A percentile compares a stretch with the other conserved stretches of the same genome.
These are phyloP conservation scores for Coccinonectria pachysandricola DNA, from an alignment of 2,329 filamentous ascomycete genomes.

Conservation along the genomic window DNA sequence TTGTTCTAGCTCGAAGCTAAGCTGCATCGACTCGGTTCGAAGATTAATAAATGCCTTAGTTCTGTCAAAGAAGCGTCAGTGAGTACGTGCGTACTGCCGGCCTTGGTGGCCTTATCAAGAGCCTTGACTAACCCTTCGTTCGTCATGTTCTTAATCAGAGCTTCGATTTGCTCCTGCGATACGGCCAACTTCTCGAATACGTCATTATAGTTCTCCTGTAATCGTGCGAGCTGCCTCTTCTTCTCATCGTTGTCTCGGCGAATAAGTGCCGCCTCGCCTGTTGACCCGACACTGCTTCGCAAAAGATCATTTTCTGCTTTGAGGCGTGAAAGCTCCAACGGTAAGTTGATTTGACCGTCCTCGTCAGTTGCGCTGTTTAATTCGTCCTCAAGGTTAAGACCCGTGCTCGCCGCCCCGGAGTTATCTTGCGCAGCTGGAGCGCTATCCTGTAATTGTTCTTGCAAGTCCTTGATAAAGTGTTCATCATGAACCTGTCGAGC, in stretches of 20 bases:
- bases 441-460: constrained; percentile 44
- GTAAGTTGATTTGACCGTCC: constrained; percentile 28
- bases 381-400: constrained; percentile 49
- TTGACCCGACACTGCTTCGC: constrained; percentile 42
- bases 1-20: constrained; percentile 37
- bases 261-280: constrained; percentile 43
- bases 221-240: constrained; percentile 36
- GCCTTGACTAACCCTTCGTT: constrained; percentile 44
- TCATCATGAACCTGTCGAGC: constrained; percentile 41
- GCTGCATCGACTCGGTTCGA: constrained; percentile 35
- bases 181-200: constrained; percentile 49
- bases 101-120: constrained; percentile 21
- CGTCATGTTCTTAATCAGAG: constrained; percentile 40
- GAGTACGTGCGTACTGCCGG: constrained; percentile 27
- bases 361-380: constrained; percentile 39
- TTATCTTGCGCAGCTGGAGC: constrained; percentile 12
- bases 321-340: constrained; percentile 45
- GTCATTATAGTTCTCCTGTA: constrained; percentile 46
- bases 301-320: constrained; percentile 52
- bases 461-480: constrained; percentile 45
- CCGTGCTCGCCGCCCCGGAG: constrained; percentile 9
- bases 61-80: constrained; percentile 37
- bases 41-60: constrained; percentile 43
- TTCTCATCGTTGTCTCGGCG: constrained; percentile 46
- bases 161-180: constrained; percentile 46